Conservation (phyloP, 2,329 filamentous ascomycete species). For the Fusarium oligoseptatum region DNA sequence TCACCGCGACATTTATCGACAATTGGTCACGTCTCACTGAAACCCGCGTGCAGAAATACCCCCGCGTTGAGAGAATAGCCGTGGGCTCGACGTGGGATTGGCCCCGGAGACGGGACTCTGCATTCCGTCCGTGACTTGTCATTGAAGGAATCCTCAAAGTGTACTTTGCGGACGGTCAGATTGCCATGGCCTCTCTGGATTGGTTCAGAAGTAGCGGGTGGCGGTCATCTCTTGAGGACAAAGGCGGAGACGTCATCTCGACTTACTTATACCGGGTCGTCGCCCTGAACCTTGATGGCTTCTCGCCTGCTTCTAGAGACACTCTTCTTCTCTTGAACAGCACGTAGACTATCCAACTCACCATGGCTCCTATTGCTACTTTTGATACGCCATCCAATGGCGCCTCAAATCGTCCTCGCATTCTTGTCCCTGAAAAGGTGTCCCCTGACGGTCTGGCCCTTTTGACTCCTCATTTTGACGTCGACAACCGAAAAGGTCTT, state of each 20-base stretch:
- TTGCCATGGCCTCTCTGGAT: constrained; percentile 28
- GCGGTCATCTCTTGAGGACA: constrained; percentile 34
- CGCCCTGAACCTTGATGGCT: constrained; percentile 18
- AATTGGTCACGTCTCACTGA: constrained; percentile 6
- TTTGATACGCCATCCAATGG: constrained; percentile 29
- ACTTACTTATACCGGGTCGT: constrained; percentile 33
- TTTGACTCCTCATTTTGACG: constrained; percentile 74
- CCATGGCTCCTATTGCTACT: constrained; percentile 50
- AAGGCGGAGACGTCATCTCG: constrained; percentile 35
- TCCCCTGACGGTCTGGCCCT: constrained; percentile 82
- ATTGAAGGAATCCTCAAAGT: constrained; percentile 28
- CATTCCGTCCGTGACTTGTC: constrained; percentile 25
- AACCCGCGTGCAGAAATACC: constrained; percentile 19
- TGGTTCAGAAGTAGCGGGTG: constrained; percentile 29
- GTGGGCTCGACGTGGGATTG: constrained; percentile 28
- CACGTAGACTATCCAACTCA: constrained; percentile 7
- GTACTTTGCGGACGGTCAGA: constrained; percentile 31
- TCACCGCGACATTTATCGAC: neutral
- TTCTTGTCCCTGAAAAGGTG: constrained; percentile 84
- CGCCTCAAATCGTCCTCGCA: constrained; percentile 52
- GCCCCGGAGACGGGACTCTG: constrained; percentile 15
- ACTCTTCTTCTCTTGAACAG: constrained; percentile 3
- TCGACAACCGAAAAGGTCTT: constrained; percentile 76
- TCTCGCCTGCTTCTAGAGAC: constrained; percentile 26
- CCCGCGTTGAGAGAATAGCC: constrained; percentile 24